Conservation (phyloP, 2,329 filamentous ascomycete genomes). For the Botrytis deweyae region DNA sequence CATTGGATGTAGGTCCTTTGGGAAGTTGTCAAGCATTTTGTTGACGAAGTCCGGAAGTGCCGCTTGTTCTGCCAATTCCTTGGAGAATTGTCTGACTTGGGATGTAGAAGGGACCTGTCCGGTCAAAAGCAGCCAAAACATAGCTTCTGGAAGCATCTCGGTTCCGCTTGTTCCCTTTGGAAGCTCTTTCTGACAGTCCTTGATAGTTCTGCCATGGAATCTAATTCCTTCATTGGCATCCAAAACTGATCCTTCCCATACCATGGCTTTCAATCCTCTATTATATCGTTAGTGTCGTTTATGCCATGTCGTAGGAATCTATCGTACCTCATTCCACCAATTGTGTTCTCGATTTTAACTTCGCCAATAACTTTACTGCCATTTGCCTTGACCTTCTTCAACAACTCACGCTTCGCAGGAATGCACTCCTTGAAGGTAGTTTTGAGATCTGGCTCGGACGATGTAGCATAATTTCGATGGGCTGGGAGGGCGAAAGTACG, state of each 20-base stretch:
- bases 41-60: conserved; percentile 78
- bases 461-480: conserved; percentile 65
- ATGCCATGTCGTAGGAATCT: neutral
- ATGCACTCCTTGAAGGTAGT: conserved; percentile 79
- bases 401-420: conserved; percentile 86
- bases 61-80: conserved; percentile 83
- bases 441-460: conserved; percentile 86
- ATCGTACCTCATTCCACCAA: conserved; percentile 83
- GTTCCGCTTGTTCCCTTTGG: conserved; percentile 90
- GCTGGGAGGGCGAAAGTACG: conserved; percentile 38
- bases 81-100: conserved; percentile 80
- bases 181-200: conserved; percentile 91
- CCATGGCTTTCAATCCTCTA: conserved; percentile 89
- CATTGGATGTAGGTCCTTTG: conserved; percentile 92
- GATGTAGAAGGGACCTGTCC: conserved; percentile 81
- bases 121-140: conserved; percentile 98
- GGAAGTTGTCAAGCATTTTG: conserved; percentile 87
- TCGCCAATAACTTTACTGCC: conserved; percentile 82
- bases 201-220: conserved; percentile 97
- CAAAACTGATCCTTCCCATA: conserved; percentile 97
- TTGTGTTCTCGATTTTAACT: conserved; percentile 88
- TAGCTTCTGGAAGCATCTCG: conserved; percentile 97
- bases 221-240: conserved; percentile 97
- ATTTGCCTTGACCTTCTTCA: conserved; percentile 90
- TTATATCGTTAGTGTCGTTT: conserved; percentile 26